phyloP scores from a whole-genome alignment of 495 filamentous ascomycete genomes.

The Aspergillus avenaceus region DNA sequence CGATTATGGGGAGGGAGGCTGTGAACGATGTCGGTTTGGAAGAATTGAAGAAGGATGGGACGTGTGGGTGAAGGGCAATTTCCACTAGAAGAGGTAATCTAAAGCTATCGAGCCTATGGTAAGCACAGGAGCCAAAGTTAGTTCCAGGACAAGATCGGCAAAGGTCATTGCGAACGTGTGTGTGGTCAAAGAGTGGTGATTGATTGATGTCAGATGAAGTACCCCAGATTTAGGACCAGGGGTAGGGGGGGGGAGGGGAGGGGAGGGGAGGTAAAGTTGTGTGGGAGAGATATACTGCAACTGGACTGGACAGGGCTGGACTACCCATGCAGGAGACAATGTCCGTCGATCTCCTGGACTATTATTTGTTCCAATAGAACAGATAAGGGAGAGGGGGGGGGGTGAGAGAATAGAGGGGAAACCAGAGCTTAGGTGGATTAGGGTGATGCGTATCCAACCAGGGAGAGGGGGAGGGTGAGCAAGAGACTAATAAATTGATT shows the following conservation, averaged over 20 bases:
- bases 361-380: too few species aligned
- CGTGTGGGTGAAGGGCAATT: background rate
- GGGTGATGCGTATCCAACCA: too few species aligned
- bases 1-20: constrained; percentile 1
- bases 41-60: background rate
- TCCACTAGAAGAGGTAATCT: constrained; percentile 1
- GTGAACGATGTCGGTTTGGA: background rate
- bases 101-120: constrained; percentile 5
- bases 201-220: background rate
- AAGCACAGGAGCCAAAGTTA: background rate
- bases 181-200: background rate
- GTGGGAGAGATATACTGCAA: too few species aligned
- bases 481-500: too few species aligned
- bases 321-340: background rate
- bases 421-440: too few species aligned
- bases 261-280: too few species aligned
- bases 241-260: background rate
- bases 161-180: constrained; percentile 1
- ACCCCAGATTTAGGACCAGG: constrained; percentile 3
- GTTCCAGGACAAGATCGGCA: constrained; percentile 2
- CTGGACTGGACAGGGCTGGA: background rate
- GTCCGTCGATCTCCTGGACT: background rate
- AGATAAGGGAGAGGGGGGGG: too few species aligned
- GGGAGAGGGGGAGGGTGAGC: too few species aligned
- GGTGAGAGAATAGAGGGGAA: too few species aligned